Conservation (phyloP, 768 basidiomycete genomes). For the Heimioporus sp. region DNA sequence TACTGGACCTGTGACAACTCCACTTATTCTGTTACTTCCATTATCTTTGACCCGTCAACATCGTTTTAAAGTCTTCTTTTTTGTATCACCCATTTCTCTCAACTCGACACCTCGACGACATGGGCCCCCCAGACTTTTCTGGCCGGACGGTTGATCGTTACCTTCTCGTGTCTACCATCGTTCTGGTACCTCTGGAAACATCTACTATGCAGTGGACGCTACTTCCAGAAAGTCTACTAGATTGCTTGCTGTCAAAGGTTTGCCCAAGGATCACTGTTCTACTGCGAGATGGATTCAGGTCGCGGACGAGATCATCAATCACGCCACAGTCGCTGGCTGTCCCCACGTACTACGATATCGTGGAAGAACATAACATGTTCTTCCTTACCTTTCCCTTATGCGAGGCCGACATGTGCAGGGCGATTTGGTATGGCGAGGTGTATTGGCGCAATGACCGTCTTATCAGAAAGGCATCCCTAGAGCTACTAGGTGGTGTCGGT, state of each 20-base stretch:
- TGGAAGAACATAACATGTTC: constrained; percentile 56
- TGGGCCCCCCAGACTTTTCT: constrained; percentile 35
- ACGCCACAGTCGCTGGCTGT: constrained; percentile 47
- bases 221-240: constrained; percentile 34
- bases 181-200: constrained; percentile 71
- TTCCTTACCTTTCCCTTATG: constrained; percentile 65
- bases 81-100: neutral
- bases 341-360: constrained; percentile 60
- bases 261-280: constrained; percentile 52
- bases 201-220: constrained; percentile 67
- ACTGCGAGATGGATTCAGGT: constrained; percentile 52
- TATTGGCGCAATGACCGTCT: constrained; percentile 57
- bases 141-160: constrained; percentile 56
- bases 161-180: constrained; percentile 59
- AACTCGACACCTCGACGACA: neutral
- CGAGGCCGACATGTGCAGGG: constrained; percentile 63
- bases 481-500: constrained; percentile 73
- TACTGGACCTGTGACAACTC: too few relatives aligned
- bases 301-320: constrained; percentile 61
- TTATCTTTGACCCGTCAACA: too few relatives aligned
- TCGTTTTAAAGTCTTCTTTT: neutral
- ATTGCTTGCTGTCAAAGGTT: constrained; percentile 71
- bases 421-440: constrained; percentile 43
- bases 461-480: constrained; percentile 65
- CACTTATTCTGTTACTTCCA: too few relatives aligned